Evolutionary conservation across 164 flowering plant species (phyloP).

Genomic region (Piper betle): DNA sequence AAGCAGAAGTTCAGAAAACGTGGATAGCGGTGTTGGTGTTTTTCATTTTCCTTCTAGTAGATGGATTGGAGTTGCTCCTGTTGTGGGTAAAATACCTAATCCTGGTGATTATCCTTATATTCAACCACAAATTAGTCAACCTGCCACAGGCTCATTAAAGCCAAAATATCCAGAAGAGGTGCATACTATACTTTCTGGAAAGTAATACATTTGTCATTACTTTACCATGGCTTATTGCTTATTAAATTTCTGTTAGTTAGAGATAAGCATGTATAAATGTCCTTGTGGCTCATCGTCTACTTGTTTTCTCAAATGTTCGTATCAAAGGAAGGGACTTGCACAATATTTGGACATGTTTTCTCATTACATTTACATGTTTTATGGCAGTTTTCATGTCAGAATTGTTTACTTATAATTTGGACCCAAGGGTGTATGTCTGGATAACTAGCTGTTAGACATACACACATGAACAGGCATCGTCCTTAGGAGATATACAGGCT

Average conservation of each 20-base stretch:
- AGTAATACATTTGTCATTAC: not conserved
- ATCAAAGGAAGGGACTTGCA: no score
- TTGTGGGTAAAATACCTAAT: slow-evolving; percentile 10
- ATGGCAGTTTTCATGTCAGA: no score
- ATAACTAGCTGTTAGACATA: no score
- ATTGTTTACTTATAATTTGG: no score
- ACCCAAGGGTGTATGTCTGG: no score
- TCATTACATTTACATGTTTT: no score
- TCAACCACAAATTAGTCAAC: slow-evolving; percentile 64
- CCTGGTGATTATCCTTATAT: slow-evolving; percentile 12
- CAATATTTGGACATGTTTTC: no score
- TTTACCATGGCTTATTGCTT: not conserved
- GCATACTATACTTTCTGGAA: not conserved
- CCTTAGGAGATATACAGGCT: no score
- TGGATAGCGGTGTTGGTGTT: slow-evolving; percentile 9
- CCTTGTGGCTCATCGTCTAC: no score
- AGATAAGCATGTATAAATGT: no score
- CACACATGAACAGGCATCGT: no score
- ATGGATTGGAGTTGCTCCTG: slow-evolving; percentile 16
- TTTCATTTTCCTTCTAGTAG: slow-evolving; percentile 14
- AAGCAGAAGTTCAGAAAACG: slow-evolving; percentile 2
- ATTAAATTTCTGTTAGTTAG: not conserved
- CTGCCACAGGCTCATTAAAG: slow-evolving; percentile 35
- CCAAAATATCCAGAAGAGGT: slow-evolving; percentile 77
- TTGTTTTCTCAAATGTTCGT: no score